Conservation (phyloP, 2,329 filamentous ascomycete genomes). For the Elsinoe ampelina region DNA sequence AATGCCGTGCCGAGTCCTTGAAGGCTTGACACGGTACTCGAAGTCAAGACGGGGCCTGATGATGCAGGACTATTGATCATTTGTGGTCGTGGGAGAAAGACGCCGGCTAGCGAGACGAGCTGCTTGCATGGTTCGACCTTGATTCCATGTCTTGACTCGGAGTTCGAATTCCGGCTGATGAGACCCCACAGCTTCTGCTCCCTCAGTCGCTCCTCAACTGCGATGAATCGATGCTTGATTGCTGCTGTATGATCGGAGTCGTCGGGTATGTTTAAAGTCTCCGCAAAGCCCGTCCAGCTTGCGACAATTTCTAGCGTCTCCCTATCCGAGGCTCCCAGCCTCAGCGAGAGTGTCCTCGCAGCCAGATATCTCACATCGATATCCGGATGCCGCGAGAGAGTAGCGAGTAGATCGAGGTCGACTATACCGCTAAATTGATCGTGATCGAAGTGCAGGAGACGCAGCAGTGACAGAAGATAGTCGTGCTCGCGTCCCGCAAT, state of each 20-base stretch:
- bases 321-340: conserved; percentile 29
- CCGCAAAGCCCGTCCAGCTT: conserved; percentile 61
- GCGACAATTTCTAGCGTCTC: conserved; percentile 53
- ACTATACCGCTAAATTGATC: conserved; percentile 57
- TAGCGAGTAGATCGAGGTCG: conserved; percentile 57
- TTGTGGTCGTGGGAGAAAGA: conserved; percentile 1
- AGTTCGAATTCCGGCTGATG: neutral
- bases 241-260: neutral
- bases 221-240: conserved; percentile 68
- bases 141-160: neutral
- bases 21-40: conserved; percentile 65
- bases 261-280: too few relatives aligned
- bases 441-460: conserved; percentile 69
- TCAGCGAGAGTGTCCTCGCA: conserved; percentile 32
- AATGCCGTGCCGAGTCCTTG: conserved; percentile 59
- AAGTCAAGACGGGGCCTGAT: conserved; percentile 48
- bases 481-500: conserved; percentile 3
- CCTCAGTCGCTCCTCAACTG: conserved; percentile 54
- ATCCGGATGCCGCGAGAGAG: conserved; percentile 52
- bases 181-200: conserved; percentile 29
- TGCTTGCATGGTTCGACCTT: conserved; percentile 9
- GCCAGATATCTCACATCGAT: conserved; percentile 67
- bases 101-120: conserved; percentile 17
- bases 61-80: too few relatives aligned
- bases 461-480: conserved; percentile 60